phyloP scores from a whole-genome alignment of 257 asterid species.

The Salvia splendens region DNA sequence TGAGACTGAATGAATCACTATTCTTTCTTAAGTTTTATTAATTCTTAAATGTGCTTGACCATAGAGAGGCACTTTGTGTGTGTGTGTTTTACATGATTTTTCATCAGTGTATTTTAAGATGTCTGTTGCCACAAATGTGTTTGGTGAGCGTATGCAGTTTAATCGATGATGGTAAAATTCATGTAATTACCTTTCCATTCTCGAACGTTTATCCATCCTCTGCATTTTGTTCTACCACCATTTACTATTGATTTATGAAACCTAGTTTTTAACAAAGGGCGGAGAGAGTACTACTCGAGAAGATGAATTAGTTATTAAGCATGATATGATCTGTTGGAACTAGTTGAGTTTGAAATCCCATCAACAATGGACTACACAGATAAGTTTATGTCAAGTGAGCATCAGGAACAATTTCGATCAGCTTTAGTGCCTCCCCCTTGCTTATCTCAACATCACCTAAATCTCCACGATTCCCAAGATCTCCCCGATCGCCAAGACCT shows the following conservation, averaged over 20 bases:
- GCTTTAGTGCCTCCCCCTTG: slow-evolving; percentile 50
- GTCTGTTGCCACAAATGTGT: too few relatives aligned
- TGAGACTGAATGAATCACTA: slow-evolving; percentile 16
- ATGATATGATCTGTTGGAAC: slow-evolving; percentile 14
- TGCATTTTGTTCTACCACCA: not conserved
- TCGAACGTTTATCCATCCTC: not conserved
- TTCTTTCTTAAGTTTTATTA: not conserved
- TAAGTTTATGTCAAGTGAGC: slow-evolving; percentile 53
- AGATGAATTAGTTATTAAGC: not conserved
- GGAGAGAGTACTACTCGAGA: slow-evolving; percentile 14
- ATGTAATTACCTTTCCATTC: slow-evolving; percentile 4
- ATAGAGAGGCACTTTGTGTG: not conserved
- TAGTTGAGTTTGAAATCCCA: not conserved
- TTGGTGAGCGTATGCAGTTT: not conserved
- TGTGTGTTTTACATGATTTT: not conserved
- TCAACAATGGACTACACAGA: slow-evolving; percentile 49
- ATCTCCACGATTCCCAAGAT: too few relatives aligned
- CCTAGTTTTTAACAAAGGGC: slow-evolving; percentile 10
- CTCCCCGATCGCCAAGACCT: slow-evolving; percentile 37
- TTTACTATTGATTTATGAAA: slow-evolving; percentile 18
- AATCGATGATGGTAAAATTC: not conserved
- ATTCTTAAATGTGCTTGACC: not conserved
- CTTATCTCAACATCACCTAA: slow-evolving; percentile 44
- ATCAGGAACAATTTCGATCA: slow-evolving; percentile 52
- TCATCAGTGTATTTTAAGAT: not conserved